A percentile compares a stretch with the other conserved stretches of the same genome.
These are phyloP conservation scores for Calonectria ilicicola DNA, from an alignment of 2,329 filamentous ascomycete genomes.

Conservation along the genomic window DNA sequence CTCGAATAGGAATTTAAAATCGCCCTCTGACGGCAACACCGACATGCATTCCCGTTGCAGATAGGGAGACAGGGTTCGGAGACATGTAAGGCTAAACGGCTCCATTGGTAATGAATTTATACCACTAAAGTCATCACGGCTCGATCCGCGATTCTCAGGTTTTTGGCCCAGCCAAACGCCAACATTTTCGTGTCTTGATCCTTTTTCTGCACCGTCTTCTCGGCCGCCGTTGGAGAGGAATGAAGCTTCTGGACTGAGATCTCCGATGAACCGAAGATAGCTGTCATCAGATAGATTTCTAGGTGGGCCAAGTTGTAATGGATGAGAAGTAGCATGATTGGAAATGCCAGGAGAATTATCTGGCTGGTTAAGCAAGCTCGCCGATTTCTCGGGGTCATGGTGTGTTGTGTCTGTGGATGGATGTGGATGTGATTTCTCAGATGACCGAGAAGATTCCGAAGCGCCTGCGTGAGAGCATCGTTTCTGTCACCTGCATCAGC, in stretches of 20 bases:
- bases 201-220: neutral
- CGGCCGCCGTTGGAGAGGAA: slow-evolving; percentile 9
- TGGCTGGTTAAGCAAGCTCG: neutral
- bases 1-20: neutral
- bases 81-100: neutral
- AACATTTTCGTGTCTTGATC: slow-evolving; percentile 6
- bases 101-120: neutral
- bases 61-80: neutral
- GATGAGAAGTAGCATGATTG: neutral
- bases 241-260: slow-evolving; percentile 16
- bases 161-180: slow-evolving; percentile 15
- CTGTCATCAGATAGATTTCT: neutral
- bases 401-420: neutral
- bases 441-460: neutral
- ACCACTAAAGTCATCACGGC: neutral
- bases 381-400: neutral
- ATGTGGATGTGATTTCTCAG: neutral
- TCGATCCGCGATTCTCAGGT: neutral
- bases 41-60: slow-evolving; percentile 17
- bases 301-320: neutral
- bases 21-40: neutral
- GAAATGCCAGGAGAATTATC: neutral
- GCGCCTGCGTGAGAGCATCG: neutral
- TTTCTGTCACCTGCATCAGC: neutral
- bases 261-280: slow-evolving; percentile 5